Base-by-base conservation (phyloP, 192 early-diverging fungal species). In the Coemansia sp. region DNA sequence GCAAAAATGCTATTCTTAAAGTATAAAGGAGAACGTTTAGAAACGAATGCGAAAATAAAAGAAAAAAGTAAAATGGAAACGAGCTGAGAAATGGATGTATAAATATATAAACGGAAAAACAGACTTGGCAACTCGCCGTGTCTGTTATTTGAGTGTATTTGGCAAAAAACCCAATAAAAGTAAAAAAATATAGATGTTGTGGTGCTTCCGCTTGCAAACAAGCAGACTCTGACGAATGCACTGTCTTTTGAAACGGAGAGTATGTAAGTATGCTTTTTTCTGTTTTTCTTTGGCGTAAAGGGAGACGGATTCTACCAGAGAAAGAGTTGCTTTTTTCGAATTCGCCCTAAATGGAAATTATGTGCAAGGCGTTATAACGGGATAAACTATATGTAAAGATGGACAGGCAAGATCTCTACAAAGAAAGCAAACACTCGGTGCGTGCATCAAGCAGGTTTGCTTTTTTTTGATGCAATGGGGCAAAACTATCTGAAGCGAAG, bases 1-100 rank as follows among this genome's bases (percentile, higher is more conserved):
- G 57, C 57, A 59, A 59, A 59, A 59, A 59, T 59, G 57, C 57
- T 59, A 59, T 59, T 59, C 57, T 59, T 18, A 40, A 59, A 59
- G 57, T 32, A 59, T 40, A 59, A 40, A 59, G 39, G 39, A 40
- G 26, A 37, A 18, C 21, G 6, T 36, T 18, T 56, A 4, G 55
- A 56, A 56, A 59, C 51, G 15, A 54, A 26, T 54, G 19, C 51
- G 51, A 54, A 26, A 54, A 22, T 12, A 26, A 22, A 52, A 32
- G 32, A 32, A 32, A 26, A 32, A 32, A 32, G 32, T 32, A 32
- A 54, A 54, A 49, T 16, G 51, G 26, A 54, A 54, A 54, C 18
- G 51, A 26, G 51, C 51, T 22, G 26, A 22, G 51, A 10, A 54
- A 54, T 54, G 51, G 51, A 26, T 19, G 22, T 32, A 11, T 7